Percentiles rank a stretch among this genome's conserved stretches.
Evolutionary conservation across 163 green algal genomes (phyloP).

Genomic region (Coccomyxa subellipsoidea): DNA sequence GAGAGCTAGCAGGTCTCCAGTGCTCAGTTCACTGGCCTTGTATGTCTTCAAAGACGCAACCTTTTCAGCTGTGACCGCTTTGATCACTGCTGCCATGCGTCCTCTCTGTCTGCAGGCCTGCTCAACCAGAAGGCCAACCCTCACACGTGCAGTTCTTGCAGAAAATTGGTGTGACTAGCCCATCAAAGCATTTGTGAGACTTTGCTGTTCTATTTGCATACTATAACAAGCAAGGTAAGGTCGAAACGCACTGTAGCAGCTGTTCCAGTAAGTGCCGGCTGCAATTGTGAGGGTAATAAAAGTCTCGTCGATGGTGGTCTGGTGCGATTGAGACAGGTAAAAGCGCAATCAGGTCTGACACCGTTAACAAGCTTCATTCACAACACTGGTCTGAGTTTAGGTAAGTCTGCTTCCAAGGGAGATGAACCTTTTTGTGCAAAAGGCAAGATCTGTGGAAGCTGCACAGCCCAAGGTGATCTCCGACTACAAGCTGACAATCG

Average conservation of each 20-base stretch:
- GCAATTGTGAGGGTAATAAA: neutral
- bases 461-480: neutral
- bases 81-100: neutral
- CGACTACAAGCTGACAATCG: too few species aligned
- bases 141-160: neutral
- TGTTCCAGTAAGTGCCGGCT: neutral
- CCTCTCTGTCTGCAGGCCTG: neutral
- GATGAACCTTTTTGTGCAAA: too few species aligned
- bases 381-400: neutral
- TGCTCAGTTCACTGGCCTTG: constrained; percentile 27
- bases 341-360: neutral
- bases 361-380: neutral
- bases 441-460: neutral
- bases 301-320: neutral
- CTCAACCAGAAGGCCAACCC: neutral
- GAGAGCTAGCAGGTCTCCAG: constrained; percentile 39
- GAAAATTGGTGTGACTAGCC: too few species aligned
- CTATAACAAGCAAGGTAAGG: too few species aligned
- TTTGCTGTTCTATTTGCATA: too few species aligned
- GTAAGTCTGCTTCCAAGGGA: neutral
- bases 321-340: neutral
- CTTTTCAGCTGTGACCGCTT: neutral
- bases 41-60: constrained; percentile 26
- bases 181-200: too few species aligned
- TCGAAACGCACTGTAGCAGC: neutral